Conservation (phyloP, 768 basidiomycete species). For the Suillus discolor region DNA sequence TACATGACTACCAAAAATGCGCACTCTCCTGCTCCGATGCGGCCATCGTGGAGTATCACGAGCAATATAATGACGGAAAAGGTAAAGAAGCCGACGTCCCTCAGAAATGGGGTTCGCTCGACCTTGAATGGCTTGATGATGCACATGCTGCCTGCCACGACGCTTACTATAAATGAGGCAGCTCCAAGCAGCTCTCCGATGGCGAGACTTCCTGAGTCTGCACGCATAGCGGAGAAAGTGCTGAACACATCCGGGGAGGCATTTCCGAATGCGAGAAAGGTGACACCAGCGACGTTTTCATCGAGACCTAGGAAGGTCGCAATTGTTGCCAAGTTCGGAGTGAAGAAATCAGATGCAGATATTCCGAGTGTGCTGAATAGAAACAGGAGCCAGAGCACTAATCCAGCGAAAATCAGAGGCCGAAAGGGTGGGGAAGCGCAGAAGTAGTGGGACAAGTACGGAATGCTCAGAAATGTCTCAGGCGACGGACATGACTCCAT, state of each 20-base stretch:
- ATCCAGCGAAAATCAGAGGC: slow-evolving; percentile 60
- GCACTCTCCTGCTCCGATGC: slow-evolving; percentile 74
- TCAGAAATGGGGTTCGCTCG: slow-evolving; percentile 75
- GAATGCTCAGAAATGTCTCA: slow-evolving; percentile 67
- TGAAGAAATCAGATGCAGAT: slow-evolving; percentile 96
- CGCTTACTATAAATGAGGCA: slow-evolving; percentile 93
- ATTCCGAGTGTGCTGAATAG: slow-evolving; percentile 97
- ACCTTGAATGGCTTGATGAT: slow-evolving; percentile 95
- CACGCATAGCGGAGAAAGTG: slow-evolving; percentile 91
- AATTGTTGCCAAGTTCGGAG: slow-evolving; percentile 91
- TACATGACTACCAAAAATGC: slow-evolving; percentile 73
- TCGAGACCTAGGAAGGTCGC: slow-evolving; percentile 83
- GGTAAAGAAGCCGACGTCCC: slow-evolving; percentile 96
- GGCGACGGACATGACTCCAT: slow-evolving; percentile 55
- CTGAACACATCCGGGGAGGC: slow-evolving; percentile 96
- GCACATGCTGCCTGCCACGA: slow-evolving; percentile 97
- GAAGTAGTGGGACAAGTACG: slow-evolving; percentile 72
- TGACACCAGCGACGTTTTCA: slow-evolving; percentile 95
- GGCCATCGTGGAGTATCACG: slow-evolving; percentile 74
- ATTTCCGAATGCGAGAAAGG: slow-evolving; percentile 96
- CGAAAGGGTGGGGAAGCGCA: slow-evolving; percentile 60
- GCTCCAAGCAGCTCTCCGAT: slow-evolving; percentile 96
- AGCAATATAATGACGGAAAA: slow-evolving; percentile 77
- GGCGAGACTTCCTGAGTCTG: slow-evolving; percentile 84
- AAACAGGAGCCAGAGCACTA: slow-evolving; percentile 83